Evolutionary conservation across 306 rosid genomes (phyloP).

Genomic region (Geum urbanum): DNA sequence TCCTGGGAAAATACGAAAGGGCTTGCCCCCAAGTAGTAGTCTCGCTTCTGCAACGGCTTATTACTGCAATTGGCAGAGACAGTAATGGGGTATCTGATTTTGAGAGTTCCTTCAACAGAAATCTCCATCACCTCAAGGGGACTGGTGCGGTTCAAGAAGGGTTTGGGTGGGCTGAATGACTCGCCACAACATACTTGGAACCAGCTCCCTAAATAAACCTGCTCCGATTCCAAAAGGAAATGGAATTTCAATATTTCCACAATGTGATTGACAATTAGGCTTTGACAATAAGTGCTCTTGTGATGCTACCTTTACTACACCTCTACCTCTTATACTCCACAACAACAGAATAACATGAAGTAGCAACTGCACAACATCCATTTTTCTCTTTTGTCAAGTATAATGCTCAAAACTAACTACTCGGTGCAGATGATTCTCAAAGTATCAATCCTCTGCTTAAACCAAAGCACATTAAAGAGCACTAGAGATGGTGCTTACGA

Average conservation of each 20-base stretch:
- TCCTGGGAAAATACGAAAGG: neutral
- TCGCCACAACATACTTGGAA: neutral
- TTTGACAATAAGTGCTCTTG: neutral
- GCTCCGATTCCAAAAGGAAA: constrained; percentile 18
- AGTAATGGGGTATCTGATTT: neutral
- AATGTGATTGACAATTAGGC: neutral
- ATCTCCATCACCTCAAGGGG: neutral
- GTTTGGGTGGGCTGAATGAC: neutral
- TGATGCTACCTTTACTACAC: neutral
- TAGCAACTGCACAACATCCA: neutral
- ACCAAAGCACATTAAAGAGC: too few relatives aligned
- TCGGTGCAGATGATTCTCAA: neutral
- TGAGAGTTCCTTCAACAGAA: neutral
- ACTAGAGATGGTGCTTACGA: neutral
- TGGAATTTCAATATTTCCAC: constrained; percentile 10
- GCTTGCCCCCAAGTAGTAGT: neutral
- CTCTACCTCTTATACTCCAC: neutral
- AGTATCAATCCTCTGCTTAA: neutral
- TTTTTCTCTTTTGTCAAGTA: neutral
- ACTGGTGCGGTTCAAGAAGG: neutral
- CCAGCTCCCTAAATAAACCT: neutral
- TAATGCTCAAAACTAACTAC: neutral
- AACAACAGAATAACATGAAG: neutral
- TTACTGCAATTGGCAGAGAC: neutral
- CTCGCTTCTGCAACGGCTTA: neutral